A percentile compares a stretch with the other conserved stretches of the same genome.
Evolutionary conservation across 345 rosid genomes (phyloP).

Genomic region (Limnanthes douglasii): DNA sequence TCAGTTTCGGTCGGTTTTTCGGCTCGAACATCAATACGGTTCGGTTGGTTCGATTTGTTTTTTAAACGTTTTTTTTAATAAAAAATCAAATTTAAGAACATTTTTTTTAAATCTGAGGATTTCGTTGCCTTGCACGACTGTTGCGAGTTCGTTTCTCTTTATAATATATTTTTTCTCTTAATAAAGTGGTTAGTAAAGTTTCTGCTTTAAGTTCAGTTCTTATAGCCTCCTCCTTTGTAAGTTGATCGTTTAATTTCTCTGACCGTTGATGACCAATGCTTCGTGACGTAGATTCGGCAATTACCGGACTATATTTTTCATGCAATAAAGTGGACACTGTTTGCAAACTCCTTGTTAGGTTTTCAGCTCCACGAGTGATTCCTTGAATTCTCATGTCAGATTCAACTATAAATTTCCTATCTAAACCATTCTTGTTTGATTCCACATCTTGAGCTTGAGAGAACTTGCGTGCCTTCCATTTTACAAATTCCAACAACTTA

Average conservation of each 20-base stretch:
- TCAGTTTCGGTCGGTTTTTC: too few relatives aligned
- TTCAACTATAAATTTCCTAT: constrained; percentile 58
- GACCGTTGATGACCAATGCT: constrained; percentile 10
- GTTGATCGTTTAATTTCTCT: constrained; percentile 22
- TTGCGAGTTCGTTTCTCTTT: constrained; percentile 71
- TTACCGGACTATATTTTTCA: constrained; percentile 32
- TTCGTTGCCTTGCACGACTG: constrained; percentile 73
- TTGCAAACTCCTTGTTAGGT: constrained; percentile 65
- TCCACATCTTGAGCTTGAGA: constrained; percentile 27
- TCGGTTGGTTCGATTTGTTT: too few relatives aligned
- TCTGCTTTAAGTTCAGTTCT: constrained; percentile 61
- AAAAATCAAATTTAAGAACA: too few relatives aligned
- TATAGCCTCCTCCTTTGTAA: constrained; percentile 56
- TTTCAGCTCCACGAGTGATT: constrained; percentile 53
- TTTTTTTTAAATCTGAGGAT: constrained; percentile 57
- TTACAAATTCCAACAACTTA: constrained; percentile 50
- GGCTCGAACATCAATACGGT: too few relatives aligned
- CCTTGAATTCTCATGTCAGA: constrained; percentile 62
- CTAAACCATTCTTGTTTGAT: constrained; percentile 23
- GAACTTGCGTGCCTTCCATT: constrained; percentile 32
- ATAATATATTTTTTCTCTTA: constrained; percentile 72
- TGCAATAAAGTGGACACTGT: constrained; percentile 38
- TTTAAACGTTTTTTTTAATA: too few relatives aligned
- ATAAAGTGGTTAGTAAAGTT: constrained; percentile 47
- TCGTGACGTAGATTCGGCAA: constrained; percentile 19